Evolutionary conservation across 306 rosid species (phyloP).

Genomic region (Castanea crenata): DNA sequence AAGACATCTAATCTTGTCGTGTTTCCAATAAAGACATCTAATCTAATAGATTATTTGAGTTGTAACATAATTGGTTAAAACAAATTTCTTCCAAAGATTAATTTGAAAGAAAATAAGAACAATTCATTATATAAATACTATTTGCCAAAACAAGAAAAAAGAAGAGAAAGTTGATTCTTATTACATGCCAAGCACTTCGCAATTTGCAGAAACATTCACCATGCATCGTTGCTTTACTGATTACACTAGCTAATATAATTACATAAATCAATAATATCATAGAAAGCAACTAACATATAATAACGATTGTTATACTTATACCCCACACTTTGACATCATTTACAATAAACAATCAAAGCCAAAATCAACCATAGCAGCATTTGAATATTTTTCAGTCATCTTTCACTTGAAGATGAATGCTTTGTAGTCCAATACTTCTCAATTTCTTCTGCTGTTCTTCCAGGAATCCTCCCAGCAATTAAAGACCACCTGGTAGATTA

Average conservation of each 20-base stretch:
- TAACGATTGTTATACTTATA: no score
- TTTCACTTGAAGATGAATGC: background rate
- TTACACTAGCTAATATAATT: background rate
- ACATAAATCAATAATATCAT: background rate
- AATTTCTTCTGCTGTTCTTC: slow-evolving; percentile 31
- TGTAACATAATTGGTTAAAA: no score
- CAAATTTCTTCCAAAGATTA: no score
- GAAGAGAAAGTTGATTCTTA: no score
- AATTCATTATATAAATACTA: no score
- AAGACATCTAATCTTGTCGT: no score
- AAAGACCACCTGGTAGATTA: slow-evolving; percentile 23
- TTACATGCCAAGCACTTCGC: background rate
- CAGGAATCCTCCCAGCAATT: slow-evolving; percentile 37
- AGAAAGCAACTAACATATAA: background rate
- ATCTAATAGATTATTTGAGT: no score
- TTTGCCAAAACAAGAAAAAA: no score
- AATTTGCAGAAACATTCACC: background rate
- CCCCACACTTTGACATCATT: no score
- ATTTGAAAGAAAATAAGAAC: no score
- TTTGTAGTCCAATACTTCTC: slow-evolving; percentile 33
- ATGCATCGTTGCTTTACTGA: background rate
- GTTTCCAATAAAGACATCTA: no score
- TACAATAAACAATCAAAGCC: no score
- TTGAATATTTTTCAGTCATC: background rate
- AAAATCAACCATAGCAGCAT: background rate